Conservation (phyloP, 2,329 filamentous ascomycete genomes). For the Fusarium fracticaudum region DNA sequence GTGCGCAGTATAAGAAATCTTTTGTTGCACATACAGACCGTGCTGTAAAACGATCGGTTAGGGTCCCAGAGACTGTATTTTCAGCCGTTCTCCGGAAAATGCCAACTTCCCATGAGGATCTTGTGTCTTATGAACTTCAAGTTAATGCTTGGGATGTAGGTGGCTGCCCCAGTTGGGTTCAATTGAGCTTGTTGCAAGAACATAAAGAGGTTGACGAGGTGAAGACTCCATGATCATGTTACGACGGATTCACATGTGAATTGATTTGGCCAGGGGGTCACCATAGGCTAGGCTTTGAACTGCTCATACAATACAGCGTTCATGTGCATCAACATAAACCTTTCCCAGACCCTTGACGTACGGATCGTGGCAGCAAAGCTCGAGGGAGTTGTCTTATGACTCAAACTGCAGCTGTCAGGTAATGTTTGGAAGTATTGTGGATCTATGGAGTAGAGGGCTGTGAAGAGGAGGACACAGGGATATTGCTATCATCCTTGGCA, state of each 20-base stretch:
- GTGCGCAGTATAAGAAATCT: conserved; percentile 1
- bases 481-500: neutral
- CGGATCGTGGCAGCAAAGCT: neutral
- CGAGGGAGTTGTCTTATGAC: too few relatives aligned
- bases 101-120: neutral
- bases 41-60: neutral
- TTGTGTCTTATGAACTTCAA: neutral
- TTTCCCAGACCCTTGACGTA: neutral
- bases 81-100: neutral
- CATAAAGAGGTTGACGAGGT: neutral
- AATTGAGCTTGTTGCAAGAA: conserved; percentile 5
- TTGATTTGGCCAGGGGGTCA: neutral
- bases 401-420: too few relatives aligned
- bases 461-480: neutral
- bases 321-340: neutral
- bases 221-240: neutral
- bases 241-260: neutral
- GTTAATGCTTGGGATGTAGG: neutral
- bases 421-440: neutral
- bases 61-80: neutral
- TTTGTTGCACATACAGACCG: conserved; percentile 11
- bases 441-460: neutral
- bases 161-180: neutral
- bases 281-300: neutral
- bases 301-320: too few relatives aligned